Evolutionary conservation across 2,329 filamentous ascomycete species (phyloP), one percentile per base, ranked within the genome.

Genomic region (Botryosphaeria dothidea): DNA sequence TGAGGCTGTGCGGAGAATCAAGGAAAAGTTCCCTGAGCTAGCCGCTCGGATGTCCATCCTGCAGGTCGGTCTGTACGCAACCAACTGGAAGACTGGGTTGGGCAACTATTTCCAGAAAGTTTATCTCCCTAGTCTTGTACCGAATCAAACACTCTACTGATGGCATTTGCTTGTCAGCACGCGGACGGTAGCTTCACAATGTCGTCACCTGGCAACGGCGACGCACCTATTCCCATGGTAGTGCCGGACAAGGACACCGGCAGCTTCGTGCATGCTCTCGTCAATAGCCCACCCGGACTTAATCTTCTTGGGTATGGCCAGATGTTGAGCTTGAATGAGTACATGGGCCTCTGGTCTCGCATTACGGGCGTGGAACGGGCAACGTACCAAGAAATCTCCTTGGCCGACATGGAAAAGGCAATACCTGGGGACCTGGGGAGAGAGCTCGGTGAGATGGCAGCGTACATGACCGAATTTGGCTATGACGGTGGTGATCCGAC

Each of bases 401-500:
- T n/a, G n/a, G n/a, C n/a, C n/a, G n/a, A n/a, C n/a, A n/a, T 78
- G 19, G 70, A 73, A 25, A 67, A 72, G 4, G 62, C 66, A 3
- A 68, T 75, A 38, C 66, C 70, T 13, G 69, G 69, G 0, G 66
- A 71, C 15, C 43, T 74, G 36, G 67, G 73, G 52, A 48, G 62
- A 65, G 77, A 77, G 58, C 64, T 75, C 11, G 74, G 69, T 0
- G 74, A 78, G 49, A 77, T 74, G 68, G 72, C 70, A 25, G 64
- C 69, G 58, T 78, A 75, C 21, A 74, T 76, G 62, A 71, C 72
- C 13, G 71, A 76, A 54, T 77, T 72, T 68, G 77, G 77, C 1
- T 79, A 76, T 65, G 72, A 77, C 68, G 77, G 76, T 0, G 67
- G 73, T 1, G 74, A 78, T 65, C 68, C 70, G 6, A 68, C 67